Conservation (phyloP, 1,139 yeast species). For the Sugiyamaella japonica region DNA sequence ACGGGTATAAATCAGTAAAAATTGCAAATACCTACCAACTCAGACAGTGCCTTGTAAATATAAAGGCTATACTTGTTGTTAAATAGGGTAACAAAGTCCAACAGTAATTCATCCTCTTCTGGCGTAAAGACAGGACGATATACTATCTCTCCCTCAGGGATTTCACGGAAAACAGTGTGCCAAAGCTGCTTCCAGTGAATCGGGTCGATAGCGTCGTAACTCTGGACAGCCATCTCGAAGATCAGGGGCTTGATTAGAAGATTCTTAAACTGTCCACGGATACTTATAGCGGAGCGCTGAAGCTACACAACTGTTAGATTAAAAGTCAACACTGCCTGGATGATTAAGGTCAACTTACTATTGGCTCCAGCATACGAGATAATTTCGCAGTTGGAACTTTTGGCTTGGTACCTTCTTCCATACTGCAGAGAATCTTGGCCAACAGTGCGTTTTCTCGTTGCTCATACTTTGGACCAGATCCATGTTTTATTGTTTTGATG, state of each 20-base stretch:
- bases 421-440: slow-evolving; percentile 2
- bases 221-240: not conserved
- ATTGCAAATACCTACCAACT: not conserved
- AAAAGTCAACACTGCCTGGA: not conserved
- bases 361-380: not conserved
- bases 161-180: not conserved
- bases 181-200: slow-evolving; percentile 1
- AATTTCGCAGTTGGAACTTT: not conserved
- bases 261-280: not conserved
- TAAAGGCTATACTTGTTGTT: not conserved
- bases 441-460: slow-evolving; percentile 2
- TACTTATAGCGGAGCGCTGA: not conserved
- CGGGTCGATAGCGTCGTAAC: not conserved
- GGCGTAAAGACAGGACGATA: slow-evolving; percentile 5
- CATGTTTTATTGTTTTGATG: not conserved
- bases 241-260: not conserved
- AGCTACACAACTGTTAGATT: not conserved
- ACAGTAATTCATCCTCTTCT: slow-evolving; percentile 2
- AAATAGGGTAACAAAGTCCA: not conserved
- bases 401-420: slow-evolving; percentile 9
- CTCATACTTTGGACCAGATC: not conserved
- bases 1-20: not conserved
- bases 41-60: not conserved
- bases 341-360: not conserved
- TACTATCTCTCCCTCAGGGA: not conserved